phyloP scores from a whole-genome alignment of 805 yeast genomes.

The Saccharomycopsis malanga region DNA sequence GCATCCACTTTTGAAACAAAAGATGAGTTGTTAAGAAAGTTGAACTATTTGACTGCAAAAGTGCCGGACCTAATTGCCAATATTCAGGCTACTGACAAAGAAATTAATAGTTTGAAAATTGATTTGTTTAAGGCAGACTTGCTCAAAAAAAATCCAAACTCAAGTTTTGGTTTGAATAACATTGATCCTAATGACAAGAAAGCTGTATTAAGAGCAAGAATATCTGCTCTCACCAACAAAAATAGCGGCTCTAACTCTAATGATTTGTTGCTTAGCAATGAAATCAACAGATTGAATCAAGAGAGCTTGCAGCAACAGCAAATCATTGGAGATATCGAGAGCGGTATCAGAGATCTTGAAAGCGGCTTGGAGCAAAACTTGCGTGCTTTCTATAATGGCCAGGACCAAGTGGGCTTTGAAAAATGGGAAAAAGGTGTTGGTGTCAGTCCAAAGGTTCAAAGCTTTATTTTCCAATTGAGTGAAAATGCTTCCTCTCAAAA shows the following conservation, averaged over 20 bases:
- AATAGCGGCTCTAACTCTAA: constrained; percentile 32
- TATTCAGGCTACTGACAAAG: constrained; percentile 57
- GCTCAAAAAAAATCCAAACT: constrained; percentile 58
- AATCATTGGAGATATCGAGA: constrained; percentile 64
- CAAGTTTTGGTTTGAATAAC: constrained; percentile 49
- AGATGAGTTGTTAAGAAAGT: constrained; percentile 45
- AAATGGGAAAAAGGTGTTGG: constrained; percentile 83
- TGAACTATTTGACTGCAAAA: constrained; percentile 57
- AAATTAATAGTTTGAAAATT: constrained; percentile 59
- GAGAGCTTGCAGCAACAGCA: constrained; percentile 29
- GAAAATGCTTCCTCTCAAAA: constrained; percentile 14
- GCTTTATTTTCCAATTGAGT: constrained; percentile 52
- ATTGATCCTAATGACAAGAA: constrained; percentile 81
- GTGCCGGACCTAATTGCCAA: constrained; percentile 65
- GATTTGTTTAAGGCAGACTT: constrained; percentile 52
- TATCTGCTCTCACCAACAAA: constrained; percentile 90
- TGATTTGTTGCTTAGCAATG: constrained; percentile 30
- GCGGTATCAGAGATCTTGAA: constrained; percentile 56
- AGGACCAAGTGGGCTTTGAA: constrained; percentile 45
- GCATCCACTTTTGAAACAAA: constrained; percentile 33
- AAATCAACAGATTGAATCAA: constrained; percentile 37
- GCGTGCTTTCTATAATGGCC: constrained; percentile 27
- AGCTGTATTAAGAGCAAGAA: constrained; percentile 72
- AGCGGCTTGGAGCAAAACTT: constrained; percentile 33
- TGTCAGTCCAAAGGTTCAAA: constrained; percentile 57